phyloP scores from a whole-genome alignment of 441 rosid species.

The Erysimum cheiri region DNA sequence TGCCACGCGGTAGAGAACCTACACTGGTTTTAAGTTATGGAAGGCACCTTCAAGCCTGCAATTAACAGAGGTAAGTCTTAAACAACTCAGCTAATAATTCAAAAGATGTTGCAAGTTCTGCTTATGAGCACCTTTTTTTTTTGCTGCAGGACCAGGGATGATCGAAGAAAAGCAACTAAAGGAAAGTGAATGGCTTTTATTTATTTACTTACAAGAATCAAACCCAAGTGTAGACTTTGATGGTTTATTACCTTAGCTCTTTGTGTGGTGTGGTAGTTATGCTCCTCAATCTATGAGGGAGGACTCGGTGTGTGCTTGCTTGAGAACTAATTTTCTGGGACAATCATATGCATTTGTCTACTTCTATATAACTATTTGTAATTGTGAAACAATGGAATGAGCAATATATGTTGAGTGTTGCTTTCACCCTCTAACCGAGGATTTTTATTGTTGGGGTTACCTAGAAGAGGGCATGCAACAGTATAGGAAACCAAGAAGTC shows the following conservation, averaged over 20 bases:
- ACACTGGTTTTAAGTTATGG: constrained; percentile 55
- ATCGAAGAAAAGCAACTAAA: constrained; percentile 2
- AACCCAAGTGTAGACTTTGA: constrained; percentile 22
- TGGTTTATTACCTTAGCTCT: constrained; percentile 30
- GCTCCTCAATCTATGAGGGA: constrained; percentile 31
- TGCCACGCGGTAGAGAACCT: constrained; percentile 51
- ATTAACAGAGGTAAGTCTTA: constrained; percentile 46
- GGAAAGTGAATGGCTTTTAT: constrained; percentile 24
- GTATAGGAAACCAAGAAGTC: constrained; percentile 13
- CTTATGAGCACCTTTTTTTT: constrained; percentile 5
- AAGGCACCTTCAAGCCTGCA: constrained; percentile 80
- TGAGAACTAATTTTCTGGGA: constrained; percentile 26
- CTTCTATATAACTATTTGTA: constrained; percentile 1
- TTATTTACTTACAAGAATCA: constrained; percentile 28
- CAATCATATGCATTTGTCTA: constrained; percentile 3
- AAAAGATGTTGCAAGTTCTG: constrained; percentile 3
- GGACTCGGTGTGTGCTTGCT: constrained; percentile 30
- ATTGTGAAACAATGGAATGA: constrained; percentile 2
- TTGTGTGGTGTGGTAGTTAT: constrained; percentile 33
- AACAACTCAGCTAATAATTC: neutral
- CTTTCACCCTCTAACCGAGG: neutral
- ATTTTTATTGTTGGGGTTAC: neutral
- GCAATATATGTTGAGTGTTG: neutral
- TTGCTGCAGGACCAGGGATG: constrained; percentile 34
- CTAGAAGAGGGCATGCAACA: neutral